phyloP scores from a whole-genome alignment of 1,284 basidiomycete genomes.

The Heliocybe sulcata region DNA sequence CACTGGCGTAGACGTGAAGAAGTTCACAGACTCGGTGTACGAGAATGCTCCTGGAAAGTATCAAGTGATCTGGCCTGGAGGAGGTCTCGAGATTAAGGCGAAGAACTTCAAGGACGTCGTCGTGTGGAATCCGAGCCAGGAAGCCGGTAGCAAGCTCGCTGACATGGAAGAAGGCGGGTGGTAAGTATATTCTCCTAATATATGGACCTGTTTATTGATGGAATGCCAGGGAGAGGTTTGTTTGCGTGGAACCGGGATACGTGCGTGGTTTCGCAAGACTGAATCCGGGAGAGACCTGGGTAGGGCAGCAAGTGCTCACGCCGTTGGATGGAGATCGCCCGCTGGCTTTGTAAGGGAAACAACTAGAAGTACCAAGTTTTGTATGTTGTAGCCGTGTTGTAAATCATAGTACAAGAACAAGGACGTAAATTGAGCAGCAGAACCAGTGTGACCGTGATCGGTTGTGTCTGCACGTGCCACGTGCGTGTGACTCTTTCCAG shows the following conservation, averaged over 20 bases:
- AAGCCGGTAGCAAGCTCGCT: conserved; percentile 60
- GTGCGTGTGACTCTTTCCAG: too few relatives aligned
- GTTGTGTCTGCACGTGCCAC: too few relatives aligned
- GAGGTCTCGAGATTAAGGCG: conserved; percentile 50
- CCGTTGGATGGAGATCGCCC: conserved; percentile 16
- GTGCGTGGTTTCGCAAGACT: conserved; percentile 62
- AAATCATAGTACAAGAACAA: background rate
- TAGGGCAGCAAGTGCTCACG: conserved; percentile 64
- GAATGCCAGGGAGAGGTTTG: conserved; percentile 61
- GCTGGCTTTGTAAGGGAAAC: background rate
- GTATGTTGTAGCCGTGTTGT: too few relatives aligned
- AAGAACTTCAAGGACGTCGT: conserved; percentile 70
- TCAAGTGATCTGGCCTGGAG: conserved; percentile 51
- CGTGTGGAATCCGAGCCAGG: conserved; percentile 80
- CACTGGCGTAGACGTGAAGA: conserved; percentile 52
- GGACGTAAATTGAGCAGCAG: background rate
- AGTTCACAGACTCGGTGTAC: conserved; percentile 70
- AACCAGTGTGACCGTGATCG: background rate
- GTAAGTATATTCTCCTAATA: conserved; percentile 35
- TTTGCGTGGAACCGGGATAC: conserved; percentile 84
- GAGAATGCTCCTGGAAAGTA: conserved; percentile 53
- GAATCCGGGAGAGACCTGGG: conserved; percentile 60
- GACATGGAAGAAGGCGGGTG: conserved; percentile 88
- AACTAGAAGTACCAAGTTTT: background rate
- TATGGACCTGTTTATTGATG: background rate